Base-by-base conservation (phyloP, 2,329 filamentous ascomycete species). In the Arthroderma sp. region DNA sequence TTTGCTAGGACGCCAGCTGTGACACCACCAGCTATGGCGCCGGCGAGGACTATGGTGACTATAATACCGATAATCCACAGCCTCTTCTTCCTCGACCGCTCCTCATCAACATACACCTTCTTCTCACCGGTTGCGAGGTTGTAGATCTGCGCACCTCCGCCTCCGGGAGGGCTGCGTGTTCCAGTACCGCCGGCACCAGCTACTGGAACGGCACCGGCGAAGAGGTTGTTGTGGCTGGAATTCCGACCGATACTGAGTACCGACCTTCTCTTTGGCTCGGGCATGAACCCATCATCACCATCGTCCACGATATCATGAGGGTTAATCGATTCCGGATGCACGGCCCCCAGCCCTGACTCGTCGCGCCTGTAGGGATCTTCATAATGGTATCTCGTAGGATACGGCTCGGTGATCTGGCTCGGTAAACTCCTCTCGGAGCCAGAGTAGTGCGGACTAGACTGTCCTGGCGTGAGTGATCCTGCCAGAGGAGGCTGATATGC, bases 261-360 rank as follows among this genome's bases (percentile, higher is more conserved):
- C 37, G 85, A 83, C 62, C 76, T 79, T 59, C 80, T 77, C 68
- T 77, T 74, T 64, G 69, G 71, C 65, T 67, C 52, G 69, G 73
- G 63, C 80, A 84, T 77, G 55, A 93, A 78, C 1, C 86, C 89
- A 68, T 95, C 91, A 66, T 95, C 91, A 28, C 88, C 89, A 66
- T 96, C 91, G 68, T 95, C 91, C 21, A 81, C 81, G 62, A 95
- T 91, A 13, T 85, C 83, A 65, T 87, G 82, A 2, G 90, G 89
- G 67, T 95, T 84, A 59, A 93, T 79, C 54, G 70, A 67, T 54
- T 70, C 79, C 1, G 81, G 74, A 39, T 80, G 80, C 2, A 74
- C 70, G 23, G 77, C 72, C 59, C 78, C 77, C 71, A 77, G 71
- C 9, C 66, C 68, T 60, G 68, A 76, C 49, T 72, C 80, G 65